These are phyloP conservation scores for Myotisia sp. DNA, from an alignment of 2,329 filamentous ascomycete species.

Conservation along the genomic window DNA sequence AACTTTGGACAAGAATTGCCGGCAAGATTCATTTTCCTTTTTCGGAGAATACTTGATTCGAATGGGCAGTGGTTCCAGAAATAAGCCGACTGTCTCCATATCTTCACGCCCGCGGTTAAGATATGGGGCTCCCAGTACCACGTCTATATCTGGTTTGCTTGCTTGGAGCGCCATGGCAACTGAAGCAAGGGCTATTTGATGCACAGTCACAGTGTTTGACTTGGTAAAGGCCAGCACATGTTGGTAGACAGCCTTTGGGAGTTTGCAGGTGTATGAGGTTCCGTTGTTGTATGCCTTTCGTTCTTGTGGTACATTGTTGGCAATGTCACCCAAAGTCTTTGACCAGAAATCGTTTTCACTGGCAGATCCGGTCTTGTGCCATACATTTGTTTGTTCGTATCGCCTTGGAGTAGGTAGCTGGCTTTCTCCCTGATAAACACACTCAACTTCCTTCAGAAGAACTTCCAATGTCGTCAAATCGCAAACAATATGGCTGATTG, in stretches of 20 bases:
- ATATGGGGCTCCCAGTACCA: constrained; percentile 18
- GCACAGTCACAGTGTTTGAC: constrained; percentile 11
- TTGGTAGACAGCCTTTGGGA: neutral
- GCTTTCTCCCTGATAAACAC: constrained; percentile 11
- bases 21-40: neutral
- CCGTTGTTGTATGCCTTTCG: too few species aligned
- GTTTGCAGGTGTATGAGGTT: neutral
- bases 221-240: neutral
- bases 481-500: constrained; percentile 22
- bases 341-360: constrained; percentile 1
- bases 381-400: constrained; percentile 8
- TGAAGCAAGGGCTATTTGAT: constrained; percentile 16
- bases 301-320: too few species aligned
- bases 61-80: constrained; percentile 20
- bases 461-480: constrained; percentile 20
- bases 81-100: constrained; percentile 17
- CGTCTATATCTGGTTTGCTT: constrained; percentile 11
- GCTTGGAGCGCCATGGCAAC: constrained; percentile 13
- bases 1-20: neutral
- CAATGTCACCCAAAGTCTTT: neutral
- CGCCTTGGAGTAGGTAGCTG: constrained; percentile 2
- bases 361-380: neutral
- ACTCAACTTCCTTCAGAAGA: constrained; percentile 17
- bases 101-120: constrained; percentile 17
- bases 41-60: constrained; percentile 8